Evolutionary conservation across 2,329 filamentous ascomycete genomes (phyloP), one percentile per base, ranked within the genome.

Genomic region (Paracorniculantispora psalliotae): DNA sequence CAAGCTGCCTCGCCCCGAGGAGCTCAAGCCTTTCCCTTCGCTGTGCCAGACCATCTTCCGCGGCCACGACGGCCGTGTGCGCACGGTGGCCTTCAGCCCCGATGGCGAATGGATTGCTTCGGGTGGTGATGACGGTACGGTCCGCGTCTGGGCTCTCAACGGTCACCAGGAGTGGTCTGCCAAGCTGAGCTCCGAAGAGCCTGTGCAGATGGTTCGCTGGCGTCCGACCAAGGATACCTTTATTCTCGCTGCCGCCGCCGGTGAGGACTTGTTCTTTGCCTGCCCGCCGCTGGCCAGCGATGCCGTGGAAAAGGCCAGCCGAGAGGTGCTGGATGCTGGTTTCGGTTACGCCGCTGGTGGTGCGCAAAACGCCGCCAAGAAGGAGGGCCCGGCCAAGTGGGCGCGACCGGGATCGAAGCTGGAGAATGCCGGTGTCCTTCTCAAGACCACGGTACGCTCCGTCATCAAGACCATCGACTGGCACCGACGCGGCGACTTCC

Each of bases 401-500:
- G 81, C 87, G 43, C 86, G 93, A 17, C 92, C 94, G 1, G 86
- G 87, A 39, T 74, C 83, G 2, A 81, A 84, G 49, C 82, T 96
- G 3, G 87, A 92, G 67, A 86, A 89, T 57, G 84, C 88, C 60
- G 89, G 92, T 49, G 88, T 97, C 2, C 80, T 92, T 43, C 82
- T 96, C 61, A 89, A 91, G 68, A 84, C 90, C 59, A 92, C 90
- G 7, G 88, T 97, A 13, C 85, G 89, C 62, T 85, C 90, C 52
- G 81, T 86, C 2, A 85, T 96, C 69, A 97, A 96, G 77, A 88
- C 90, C 15, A 86, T 99, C 67, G 89, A 86, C 71, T 99, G 93
- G 92, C 96, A 99, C 75, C 84, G 93, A 61, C 87, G 90, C 61
- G 94, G 94, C 66, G 93, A 97, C 72, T 97, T 97, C 77, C 88